A percentile compares a stretch with the other conserved stretches of the same genome.
These are phyloP conservation scores for Cutaneotrichosporon sp. DNA, from an alignment of 1,284 basidiomycete genomes.

Conservation along the genomic window DNA sequence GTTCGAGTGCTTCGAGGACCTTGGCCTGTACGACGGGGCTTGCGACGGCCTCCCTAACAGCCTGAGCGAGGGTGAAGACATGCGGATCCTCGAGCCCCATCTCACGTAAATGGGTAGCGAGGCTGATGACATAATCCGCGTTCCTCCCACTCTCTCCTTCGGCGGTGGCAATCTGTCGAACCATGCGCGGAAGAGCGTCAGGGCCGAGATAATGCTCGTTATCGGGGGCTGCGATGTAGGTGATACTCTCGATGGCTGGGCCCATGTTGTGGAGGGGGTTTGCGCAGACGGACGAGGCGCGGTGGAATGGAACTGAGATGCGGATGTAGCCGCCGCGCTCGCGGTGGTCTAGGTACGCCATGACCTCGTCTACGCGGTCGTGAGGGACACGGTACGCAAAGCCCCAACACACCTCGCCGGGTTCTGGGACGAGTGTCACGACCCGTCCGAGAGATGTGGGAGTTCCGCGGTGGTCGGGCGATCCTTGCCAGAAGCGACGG, in stretches of 20 bases:
- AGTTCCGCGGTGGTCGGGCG: slow-evolving; percentile 50
- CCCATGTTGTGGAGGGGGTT: not conserved
- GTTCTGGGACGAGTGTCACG: slow-evolving; percentile 42
- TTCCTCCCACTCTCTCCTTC: slow-evolving; percentile 17
- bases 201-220: slow-evolving; percentile 26
- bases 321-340: slow-evolving; percentile 27
- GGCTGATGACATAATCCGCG: slow-evolving; percentile 24
- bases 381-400: slow-evolving; percentile 19
- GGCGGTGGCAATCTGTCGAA: slow-evolving; percentile 16
- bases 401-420: slow-evolving; percentile 23
- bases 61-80: slow-evolving; percentile 18
- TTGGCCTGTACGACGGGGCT: not conserved
- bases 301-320: slow-evolving; percentile 18
- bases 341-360: slow-evolving; percentile 27
- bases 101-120: slow-evolving; percentile 16
- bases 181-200: slow-evolving; percentile 13
- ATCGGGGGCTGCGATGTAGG: slow-evolving; percentile 23
- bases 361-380: slow-evolving; percentile 21
- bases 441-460: slow-evolving; percentile 46
- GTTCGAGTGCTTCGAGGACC: too few species aligned
- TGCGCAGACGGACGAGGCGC: not conserved
- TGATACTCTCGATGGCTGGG: slow-evolving; percentile 10
- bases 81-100: slow-evolving; percentile 26
- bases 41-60: slow-evolving; percentile 11
- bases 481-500: slow-evolving; percentile 50